Percentiles rank a stretch among this genome's conserved stretches.
These are phyloP conservation scores for Populus hybrid DNA, from an alignment of 441 rosid genomes.

Conservation along the genomic window DNA sequence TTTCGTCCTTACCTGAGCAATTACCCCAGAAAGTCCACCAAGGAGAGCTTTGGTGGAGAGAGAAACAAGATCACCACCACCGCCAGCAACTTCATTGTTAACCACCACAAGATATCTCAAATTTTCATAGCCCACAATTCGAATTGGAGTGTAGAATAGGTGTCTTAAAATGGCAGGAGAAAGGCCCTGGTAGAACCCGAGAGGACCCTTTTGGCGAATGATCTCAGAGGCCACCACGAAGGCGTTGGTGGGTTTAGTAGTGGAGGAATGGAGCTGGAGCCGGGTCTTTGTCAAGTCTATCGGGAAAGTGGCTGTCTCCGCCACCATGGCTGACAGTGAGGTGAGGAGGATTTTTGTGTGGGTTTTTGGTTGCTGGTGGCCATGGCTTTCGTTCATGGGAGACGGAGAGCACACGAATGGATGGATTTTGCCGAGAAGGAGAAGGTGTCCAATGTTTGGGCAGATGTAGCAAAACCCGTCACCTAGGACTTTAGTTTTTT, in stretches of 20 bases:
- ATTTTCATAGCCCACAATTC: slow-evolving; percentile 81
- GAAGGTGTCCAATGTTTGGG: background rate
- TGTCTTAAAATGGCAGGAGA: slow-evolving; percentile 78
- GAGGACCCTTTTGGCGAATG: slow-evolving; percentile 47
- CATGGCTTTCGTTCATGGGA: slow-evolving; percentile 4
- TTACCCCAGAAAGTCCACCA: slow-evolving; percentile 76
- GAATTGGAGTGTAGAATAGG: slow-evolving; percentile 69
- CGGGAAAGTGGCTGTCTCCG: slow-evolving; percentile 80
- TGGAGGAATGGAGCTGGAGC: slow-evolving; percentile 60
- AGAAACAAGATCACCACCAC: slow-evolving; percentile 44
- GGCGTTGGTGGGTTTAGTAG: slow-evolving; percentile 44
- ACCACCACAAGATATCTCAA: slow-evolving; percentile 42
- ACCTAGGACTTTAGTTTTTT: background rate
- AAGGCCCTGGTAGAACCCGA: slow-evolving; percentile 67
- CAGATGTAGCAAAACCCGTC: background rate
- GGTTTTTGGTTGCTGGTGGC: slow-evolving; percentile 18
- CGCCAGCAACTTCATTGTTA: background rate
- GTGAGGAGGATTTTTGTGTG: slow-evolving; percentile 50
- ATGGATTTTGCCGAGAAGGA: background rate
- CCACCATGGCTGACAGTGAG: slow-evolving; percentile 81
- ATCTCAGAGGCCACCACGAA: slow-evolving; percentile 54
- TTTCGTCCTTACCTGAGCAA: slow-evolving; percentile 60
- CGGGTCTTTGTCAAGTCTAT: slow-evolving; percentile 81
- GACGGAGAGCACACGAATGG: background rate
- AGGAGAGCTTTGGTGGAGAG: slow-evolving; percentile 54